phyloP scores from a whole-genome alignment of 768 basidiomycete species.

The Tulasnella sp. region DNA sequence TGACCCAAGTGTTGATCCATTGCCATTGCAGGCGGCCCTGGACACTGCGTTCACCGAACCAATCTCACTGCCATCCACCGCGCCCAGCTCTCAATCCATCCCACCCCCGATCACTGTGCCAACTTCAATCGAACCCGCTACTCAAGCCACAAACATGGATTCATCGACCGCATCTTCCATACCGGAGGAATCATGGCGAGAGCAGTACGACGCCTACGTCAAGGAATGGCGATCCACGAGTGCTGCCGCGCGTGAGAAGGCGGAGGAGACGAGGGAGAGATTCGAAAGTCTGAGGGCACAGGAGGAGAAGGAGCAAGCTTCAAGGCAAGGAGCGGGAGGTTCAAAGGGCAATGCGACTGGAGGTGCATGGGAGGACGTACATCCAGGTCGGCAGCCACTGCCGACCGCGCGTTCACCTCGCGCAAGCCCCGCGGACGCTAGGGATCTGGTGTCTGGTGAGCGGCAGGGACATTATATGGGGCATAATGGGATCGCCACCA shows the following conservation, averaged over 20 bases:
- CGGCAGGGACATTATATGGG: conserved; percentile 17
- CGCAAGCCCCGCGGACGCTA: conserved; percentile 31
- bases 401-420: conserved; percentile 19
- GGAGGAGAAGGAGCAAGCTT: conserved; percentile 29
- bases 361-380: conserved; percentile 19
- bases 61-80: conserved; percentile 11
- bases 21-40: background rate
- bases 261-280: conserved; percentile 50
- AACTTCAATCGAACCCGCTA: conserved; percentile 1
- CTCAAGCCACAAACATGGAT: background rate
- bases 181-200: conserved; percentile 46
- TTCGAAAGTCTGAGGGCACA: conserved; percentile 59
- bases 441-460: conserved; percentile 35
- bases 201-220: conserved; percentile 57
- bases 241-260: conserved; percentile 60
- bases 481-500: no score
- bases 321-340: background rate
- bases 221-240: conserved; percentile 62
- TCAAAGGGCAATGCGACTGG: conserved; percentile 7
- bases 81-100: conserved; percentile 1
- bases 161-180: background rate
- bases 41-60: conserved; percentile 10
- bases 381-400: conserved; percentile 17
- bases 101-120: conserved; percentile 8
- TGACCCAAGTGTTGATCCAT: background rate